These are phyloP conservation scores for Rubroboletus satanas DNA, from an alignment of 768 basidiomycete genomes.

Conservation along the genomic window DNA sequence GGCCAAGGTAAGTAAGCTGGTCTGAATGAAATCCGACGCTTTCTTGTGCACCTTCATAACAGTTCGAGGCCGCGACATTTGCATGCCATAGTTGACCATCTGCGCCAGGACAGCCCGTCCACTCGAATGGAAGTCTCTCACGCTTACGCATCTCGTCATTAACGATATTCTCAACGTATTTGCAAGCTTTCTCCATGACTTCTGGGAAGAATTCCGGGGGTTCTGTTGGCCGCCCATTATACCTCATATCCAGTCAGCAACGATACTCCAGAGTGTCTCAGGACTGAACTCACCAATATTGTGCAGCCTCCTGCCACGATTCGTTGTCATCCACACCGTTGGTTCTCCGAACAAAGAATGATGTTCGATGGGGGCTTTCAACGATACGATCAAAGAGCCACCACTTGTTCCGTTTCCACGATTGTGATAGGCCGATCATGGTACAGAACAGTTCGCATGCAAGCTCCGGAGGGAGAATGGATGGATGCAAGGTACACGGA, in stretches of 20 bases:
- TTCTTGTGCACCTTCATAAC: constrained; percentile 79
- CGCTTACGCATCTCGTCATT: constrained; percentile 66
- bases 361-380: constrained; percentile 80
- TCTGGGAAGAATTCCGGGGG: constrained; percentile 55
- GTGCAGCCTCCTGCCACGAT: constrained; percentile 68
- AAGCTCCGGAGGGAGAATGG: constrained; percentile 67
- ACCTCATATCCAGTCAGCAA: constrained; percentile 45
- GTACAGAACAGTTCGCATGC: constrained; percentile 72
- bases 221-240: constrained; percentile 66
- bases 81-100: constrained; percentile 56
- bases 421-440: constrained; percentile 57
- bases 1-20: constrained; percentile 76
- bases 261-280: neutral
- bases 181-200: constrained; percentile 77
- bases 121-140: constrained; percentile 61
- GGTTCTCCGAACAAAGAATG: constrained; percentile 63
- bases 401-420: constrained; percentile 77
- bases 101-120: constrained; percentile 39
- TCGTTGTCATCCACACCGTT: constrained; percentile 43
- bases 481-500: constrained; percentile 70
- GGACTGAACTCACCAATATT: constrained; percentile 54
- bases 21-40: constrained; percentile 82
- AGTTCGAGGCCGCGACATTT: constrained; percentile 83
- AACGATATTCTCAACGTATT: constrained; percentile 63
- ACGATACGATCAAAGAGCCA: constrained; percentile 80